Evolutionary conservation across 768 basidiomycete species (phyloP).

Genomic region (Macrolepiota albuminosa): DNA sequence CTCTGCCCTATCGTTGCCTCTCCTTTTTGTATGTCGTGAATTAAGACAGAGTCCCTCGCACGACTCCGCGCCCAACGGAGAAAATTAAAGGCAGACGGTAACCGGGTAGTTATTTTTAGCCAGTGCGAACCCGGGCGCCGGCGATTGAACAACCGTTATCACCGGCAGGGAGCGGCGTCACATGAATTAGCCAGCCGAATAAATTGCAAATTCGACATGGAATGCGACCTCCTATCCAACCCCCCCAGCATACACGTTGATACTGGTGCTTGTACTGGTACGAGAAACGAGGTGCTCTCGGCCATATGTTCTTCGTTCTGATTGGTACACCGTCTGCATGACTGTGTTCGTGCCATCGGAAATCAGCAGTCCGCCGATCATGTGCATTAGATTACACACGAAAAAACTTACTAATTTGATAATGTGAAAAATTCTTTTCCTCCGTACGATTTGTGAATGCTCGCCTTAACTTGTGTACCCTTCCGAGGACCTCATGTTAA

Average conservation of each 20-base stretch:
- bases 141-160: neutral
- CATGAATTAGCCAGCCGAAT: neutral
- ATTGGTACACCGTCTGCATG: neutral
- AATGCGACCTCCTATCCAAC: neutral
- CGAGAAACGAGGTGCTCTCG: neutral
- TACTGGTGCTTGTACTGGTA: neutral
- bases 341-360: neutral
- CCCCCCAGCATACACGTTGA: neutral
- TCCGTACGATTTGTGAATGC: neutral
- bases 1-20: neutral
- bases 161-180: neutral
- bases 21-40: neutral
- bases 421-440: neutral
- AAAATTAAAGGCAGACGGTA: neutral
- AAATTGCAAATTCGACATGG: neutral
- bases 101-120: neutral
- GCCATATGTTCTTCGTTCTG: neutral
- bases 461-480: neutral
- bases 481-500: neutral
- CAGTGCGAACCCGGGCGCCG: neutral
- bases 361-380: neutral
- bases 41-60: neutral
- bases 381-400: neutral
- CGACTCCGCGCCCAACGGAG: neutral
- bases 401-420: neutral